A percentile compares a stretch with the other conserved stretches of the same genome.
phyloP scores from a whole-genome alignment of 805 yeast genomes.

The Blastobotrys americana region DNA sequence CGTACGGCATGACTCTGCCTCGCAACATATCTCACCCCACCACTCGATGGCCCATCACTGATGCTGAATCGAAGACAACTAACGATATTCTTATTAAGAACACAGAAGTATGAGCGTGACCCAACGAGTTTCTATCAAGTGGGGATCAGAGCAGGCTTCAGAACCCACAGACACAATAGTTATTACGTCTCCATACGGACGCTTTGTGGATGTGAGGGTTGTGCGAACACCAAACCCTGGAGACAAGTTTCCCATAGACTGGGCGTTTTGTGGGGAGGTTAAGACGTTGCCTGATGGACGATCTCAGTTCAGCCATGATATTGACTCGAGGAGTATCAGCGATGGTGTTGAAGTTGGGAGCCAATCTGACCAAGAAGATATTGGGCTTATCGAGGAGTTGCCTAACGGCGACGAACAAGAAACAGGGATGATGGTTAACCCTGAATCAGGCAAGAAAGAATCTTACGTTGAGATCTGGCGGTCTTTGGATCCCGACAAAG shows the following conservation, averaged over 20 bases:
- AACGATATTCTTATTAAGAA: not conserved
- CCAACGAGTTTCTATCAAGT: conserved; percentile 43
- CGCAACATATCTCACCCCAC: too few relatives aligned
- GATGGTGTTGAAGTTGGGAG: conserved; percentile 6
- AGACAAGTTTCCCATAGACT: conserved; percentile 18
- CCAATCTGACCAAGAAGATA: conserved; percentile 28
- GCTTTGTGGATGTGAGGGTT: conserved; percentile 42
- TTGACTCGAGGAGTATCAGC: conserved; percentile 13
- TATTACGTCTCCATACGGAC: conserved; percentile 36
- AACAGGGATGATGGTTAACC: conserved; percentile 43
- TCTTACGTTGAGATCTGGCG: conserved; percentile 51
- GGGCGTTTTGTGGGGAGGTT: conserved; percentile 29
- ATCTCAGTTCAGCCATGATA: conserved; percentile 14
- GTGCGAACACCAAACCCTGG: not conserved
- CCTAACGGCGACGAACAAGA: conserved; percentile 41
- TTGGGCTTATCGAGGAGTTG: conserved; percentile 39
- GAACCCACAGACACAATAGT: conserved; percentile 48
- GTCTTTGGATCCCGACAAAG: conserved; percentile 35
- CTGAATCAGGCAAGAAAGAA: conserved; percentile 36
- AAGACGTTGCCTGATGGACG: conserved; percentile 3
- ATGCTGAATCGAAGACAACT: not conserved
- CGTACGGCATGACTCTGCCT: too few relatives aligned
- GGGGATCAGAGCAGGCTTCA: conserved; percentile 38
- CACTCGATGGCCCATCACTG: too few relatives aligned
- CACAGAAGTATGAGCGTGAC: conserved; percentile 30